Percentiles rank a stretch among this genome's conserved stretches.
phyloP scores from a whole-genome alignment of 1,284 basidiomycete species.

The Fomitopsis betulina region DNA sequence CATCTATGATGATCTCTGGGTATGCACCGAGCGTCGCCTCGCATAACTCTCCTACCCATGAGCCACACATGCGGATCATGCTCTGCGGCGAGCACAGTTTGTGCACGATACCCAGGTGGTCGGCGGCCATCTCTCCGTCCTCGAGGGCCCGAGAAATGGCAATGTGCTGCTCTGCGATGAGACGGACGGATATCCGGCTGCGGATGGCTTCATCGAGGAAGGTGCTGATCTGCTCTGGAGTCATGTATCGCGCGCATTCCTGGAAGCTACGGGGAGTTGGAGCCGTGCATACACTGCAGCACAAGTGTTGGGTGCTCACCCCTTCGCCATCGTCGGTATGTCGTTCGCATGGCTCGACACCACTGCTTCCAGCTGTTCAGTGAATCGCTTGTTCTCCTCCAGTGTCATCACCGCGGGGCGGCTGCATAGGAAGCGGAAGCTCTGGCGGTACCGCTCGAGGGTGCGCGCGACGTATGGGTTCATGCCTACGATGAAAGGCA shows the following conservation, averaged over 20 bases:
- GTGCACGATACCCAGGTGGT: slow-evolving; percentile 65
- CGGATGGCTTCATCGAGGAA: slow-evolving; percentile 86
- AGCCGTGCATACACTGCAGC: neutral
- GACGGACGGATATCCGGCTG: slow-evolving; percentile 81
- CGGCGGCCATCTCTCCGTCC: slow-evolving; percentile 23
- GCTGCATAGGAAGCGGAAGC: slow-evolving; percentile 70
- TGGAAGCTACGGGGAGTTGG: slow-evolving; percentile 61
- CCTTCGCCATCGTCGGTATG: slow-evolving; percentile 86
- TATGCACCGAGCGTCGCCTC: slow-evolving; percentile 80
- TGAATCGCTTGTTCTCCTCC: slow-evolving; percentile 69
- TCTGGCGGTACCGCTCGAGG: slow-evolving; percentile 68
- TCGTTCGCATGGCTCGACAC: slow-evolving; percentile 83
- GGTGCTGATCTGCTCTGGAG: slow-evolving; percentile 66
- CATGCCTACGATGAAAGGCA: slow-evolving; percentile 86
- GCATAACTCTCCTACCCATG: slow-evolving; percentile 79
- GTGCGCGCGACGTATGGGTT: slow-evolving; percentile 83
- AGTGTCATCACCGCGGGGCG: slow-evolving; percentile 64
- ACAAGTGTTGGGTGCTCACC: slow-evolving; percentile 41
- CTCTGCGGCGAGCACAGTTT: slow-evolving; percentile 61
- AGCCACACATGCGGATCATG: slow-evolving; percentile 75
- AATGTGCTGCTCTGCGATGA: slow-evolving; percentile 92
- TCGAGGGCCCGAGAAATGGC: slow-evolving; percentile 67
- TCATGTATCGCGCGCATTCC: slow-evolving; percentile 83
- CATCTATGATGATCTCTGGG: slow-evolving; percentile 67
- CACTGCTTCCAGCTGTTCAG: slow-evolving; percentile 61